phyloP scores from a whole-genome alignment of 805 yeast species.

The Torulaspora quercuum region DNA sequence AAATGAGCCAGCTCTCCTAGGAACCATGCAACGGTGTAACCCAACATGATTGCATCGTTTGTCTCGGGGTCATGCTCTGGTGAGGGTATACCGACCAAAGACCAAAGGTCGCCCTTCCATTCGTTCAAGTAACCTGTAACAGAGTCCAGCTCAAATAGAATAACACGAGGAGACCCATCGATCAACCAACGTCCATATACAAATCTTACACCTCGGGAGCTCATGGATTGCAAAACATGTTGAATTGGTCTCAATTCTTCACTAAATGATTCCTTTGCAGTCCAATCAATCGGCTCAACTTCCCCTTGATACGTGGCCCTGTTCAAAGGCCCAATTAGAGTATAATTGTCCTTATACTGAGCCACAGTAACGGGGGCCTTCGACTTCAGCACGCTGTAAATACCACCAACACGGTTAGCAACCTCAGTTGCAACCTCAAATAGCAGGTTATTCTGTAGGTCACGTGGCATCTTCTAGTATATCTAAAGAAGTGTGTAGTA shows the following conservation, averaged over 20 bases:
- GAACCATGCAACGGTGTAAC: constrained; percentile 95
- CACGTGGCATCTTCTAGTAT: constrained; percentile 58
- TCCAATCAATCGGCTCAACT: constrained; percentile 69
- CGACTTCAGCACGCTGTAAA: constrained; percentile 92
- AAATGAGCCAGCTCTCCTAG: constrained; percentile 86
- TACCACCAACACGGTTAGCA: constrained; percentile 96
- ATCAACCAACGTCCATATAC: constrained; percentile 94
- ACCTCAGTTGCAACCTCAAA: constrained; percentile 97
- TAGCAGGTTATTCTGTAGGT: constrained; percentile 78
- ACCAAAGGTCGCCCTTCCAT: constrained; percentile 95
- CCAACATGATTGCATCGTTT: constrained; percentile 87
- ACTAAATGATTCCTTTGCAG: constrained; percentile 41
- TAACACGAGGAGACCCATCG: constrained; percentile 94
- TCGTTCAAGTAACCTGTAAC: constrained; percentile 71
- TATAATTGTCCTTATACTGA: constrained; percentile 84
- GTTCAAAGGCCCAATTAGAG: constrained; percentile 82
- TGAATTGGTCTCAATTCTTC: constrained; percentile 31
- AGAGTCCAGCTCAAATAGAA: constrained; percentile 80
- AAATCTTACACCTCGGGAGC: constrained; percentile 72
- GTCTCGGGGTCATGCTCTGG: constrained; percentile 87
- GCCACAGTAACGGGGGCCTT: constrained; percentile 96
- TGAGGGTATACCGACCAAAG: constrained; percentile 84
- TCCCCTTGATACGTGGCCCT: constrained; percentile 70
- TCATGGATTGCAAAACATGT: constrained; percentile 69
- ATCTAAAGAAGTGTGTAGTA: neutral